Evolutionary conservation across 2,329 filamentous ascomycete genomes (phyloP), one percentile per base, ranked within the genome.

Genomic region (Pyrenophora teres): DNA sequence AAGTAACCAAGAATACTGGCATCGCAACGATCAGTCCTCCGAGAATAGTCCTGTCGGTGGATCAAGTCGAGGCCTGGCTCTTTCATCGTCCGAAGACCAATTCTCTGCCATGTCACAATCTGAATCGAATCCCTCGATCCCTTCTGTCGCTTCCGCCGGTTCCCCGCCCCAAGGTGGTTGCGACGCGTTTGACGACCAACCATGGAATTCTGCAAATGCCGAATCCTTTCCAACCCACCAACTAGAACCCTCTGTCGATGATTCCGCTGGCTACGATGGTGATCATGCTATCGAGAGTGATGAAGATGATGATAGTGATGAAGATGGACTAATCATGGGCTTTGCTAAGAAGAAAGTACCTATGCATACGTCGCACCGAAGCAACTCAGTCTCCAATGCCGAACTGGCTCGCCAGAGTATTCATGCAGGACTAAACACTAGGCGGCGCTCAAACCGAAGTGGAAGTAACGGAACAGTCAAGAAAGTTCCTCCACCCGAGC

Each of bases 381-480:
- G 72, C 53, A 69, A 66, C 6, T 75, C 73, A 10, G 66, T 76
- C 18, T 71, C 69, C 15, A 71, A 72, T 42, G 73, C 68, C 16
- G 66, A 74, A 48, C 59, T 74, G 0, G 64, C 74, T 7, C 64
- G 71, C 19, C 62, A 65, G 15, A 60, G 59, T 37, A 32, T 68
- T 16, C 63, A 63, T 40, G 62, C 60, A 40, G 62, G 64, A 15
- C 66, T 63, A 30, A 62, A 48, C 43, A 46, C 39, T 59, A 62
- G 74, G 57, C 56, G 76, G 61, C 62, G 77, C 71, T 74, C 75
- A 32, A 73, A 70, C 9, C 72, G 78, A 31, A 80, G 77, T 57
- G 78, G 77, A 19, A 80, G 78, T 62, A 78, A 76, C 56, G 77
- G 78, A 27, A 80, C 78, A 6, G 77, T 80, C 60, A 80, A 80